These are phyloP conservation scores for Bryoglossum gracile DNA, from an alignment of 495 filamentous ascomycete species.

Conservation along the genomic window DNA sequence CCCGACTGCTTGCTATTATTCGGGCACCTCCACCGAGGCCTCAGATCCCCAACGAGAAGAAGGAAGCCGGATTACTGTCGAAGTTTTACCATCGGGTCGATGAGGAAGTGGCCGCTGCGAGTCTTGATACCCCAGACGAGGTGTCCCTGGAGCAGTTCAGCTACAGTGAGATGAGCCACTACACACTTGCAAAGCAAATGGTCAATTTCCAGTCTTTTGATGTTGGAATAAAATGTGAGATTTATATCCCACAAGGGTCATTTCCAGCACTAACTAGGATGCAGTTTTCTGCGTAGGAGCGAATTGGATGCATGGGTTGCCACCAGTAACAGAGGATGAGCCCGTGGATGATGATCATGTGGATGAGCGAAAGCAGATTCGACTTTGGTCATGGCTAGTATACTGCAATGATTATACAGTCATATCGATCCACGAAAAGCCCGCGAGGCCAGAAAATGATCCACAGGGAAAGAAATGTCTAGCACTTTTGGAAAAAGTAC, in stretches of 20 bases:
- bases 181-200: constrained; percentile 19
- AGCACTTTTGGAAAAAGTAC: constrained; percentile 50
- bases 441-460: constrained; percentile 31
- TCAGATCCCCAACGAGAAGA: neutral
- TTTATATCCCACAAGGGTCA: neutral
- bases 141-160: neutral
- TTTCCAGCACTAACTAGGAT: constrained; percentile 2
- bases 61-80: neutral
- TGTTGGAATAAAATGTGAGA: constrained; percentile 25
- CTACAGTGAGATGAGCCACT: constrained; percentile 15
- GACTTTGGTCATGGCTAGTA: constrained; percentile 70
- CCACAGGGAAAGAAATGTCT: no score
- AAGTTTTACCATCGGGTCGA: constrained; percentile 8
- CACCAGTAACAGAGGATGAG: constrained; percentile 25
- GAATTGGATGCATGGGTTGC: constrained; percentile 63
- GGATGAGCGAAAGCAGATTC: constrained; percentile 14
- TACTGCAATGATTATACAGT: constrained; percentile 77
- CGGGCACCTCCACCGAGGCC: constrained; percentile 3
- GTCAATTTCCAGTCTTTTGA: constrained; percentile 37
- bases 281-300: constrained; percentile 74
- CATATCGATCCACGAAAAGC: constrained; percentile 70
- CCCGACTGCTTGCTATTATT: constrained; percentile 58
- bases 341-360: constrained; percentile 3
- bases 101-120: constrained; percentile 6
- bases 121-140: constrained; percentile 7